Conservation (phyloP, 768 basidiomycete species). For the Tulasnella sp. region DNA sequence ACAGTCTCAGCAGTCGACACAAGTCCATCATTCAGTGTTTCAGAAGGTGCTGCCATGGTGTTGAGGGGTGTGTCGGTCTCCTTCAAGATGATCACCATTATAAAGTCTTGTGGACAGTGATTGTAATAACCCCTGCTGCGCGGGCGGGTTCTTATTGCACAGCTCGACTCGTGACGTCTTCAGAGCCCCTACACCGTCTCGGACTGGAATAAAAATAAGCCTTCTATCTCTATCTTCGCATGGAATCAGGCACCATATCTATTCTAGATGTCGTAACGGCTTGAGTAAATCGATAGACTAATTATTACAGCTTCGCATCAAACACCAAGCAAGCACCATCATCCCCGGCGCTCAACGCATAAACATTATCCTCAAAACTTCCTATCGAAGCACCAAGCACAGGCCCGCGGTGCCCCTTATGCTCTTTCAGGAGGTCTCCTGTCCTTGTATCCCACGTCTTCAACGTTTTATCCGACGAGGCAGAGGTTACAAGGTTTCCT, state of each 20-base stretch:
- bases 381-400: conserved; percentile 67
- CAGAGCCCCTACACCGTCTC: too few species aligned
- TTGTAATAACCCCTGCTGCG: too few species aligned
- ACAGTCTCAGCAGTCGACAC: neutral
- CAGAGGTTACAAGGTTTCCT: conserved; percentile 65
- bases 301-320: conserved; percentile 24
- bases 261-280: too few species aligned
- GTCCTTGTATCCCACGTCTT: conserved; percentile 89
- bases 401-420: conserved; percentile 69
- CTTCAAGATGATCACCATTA: neutral
- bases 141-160: too few species aligned
- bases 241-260: too few species aligned
- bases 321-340: conserved; percentile 80
- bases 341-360: conserved; percentile 74
- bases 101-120: too few species aligned
- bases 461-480: conserved; percentile 73
- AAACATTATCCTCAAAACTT: conserved; percentile 39
- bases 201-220: too few species aligned
- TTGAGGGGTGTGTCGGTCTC: neutral
- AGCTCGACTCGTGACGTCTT: too few species aligned
- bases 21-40: neutral
- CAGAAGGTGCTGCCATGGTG: neutral
- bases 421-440: conserved; percentile 60
- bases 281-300: neutral
- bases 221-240: too few species aligned